phyloP scores from a whole-genome alignment of 1,284 basidiomycete genomes.

The Rhodotorula sp. region DNA sequence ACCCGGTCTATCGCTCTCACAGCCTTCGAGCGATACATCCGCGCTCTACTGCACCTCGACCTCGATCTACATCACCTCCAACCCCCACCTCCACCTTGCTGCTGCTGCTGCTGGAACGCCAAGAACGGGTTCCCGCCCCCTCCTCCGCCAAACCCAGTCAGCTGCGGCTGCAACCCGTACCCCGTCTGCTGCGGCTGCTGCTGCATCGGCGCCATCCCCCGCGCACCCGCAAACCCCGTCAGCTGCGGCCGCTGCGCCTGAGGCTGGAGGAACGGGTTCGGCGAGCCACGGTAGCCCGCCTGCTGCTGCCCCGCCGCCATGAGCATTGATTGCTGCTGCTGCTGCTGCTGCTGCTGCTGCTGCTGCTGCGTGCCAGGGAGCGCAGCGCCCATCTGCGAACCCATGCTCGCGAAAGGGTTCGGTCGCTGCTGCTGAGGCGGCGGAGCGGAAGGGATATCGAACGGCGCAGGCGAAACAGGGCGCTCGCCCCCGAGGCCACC shows the following conservation, averaged over 20 bases:
- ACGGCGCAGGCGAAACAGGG: slow-evolving; percentile 8
- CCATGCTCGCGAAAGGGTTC: slow-evolving; percentile 1
- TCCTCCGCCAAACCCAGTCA: slow-evolving; percentile 9
- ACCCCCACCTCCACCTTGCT: not conserved
- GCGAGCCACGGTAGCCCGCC: not conserved
- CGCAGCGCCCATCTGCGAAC: not conserved
- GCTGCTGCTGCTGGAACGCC: slow-evolving; percentile 11
- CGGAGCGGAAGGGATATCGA: slow-evolving; percentile 3
- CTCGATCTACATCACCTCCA: not conserved
- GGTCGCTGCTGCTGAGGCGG: not conserved
- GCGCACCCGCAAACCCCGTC: not conserved
- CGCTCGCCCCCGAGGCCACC: not conserved
- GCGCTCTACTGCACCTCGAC: not conserved
- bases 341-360: slow-evolving; percentile 1
- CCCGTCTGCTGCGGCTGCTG: not conserved
- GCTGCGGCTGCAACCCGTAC: not conserved
- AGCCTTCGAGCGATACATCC: too few relatives aligned
- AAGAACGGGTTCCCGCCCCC: slow-evolving; percentile 16
- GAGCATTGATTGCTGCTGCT: not conserved
- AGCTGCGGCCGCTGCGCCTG: not conserved
- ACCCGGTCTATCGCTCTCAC: not conserved
- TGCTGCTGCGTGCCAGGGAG: not conserved
- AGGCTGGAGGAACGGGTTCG: slow-evolving; percentile 17
- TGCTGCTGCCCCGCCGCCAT: not conserved
- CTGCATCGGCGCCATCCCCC: not conserved